Percentiles rank a stretch among this genome's conserved stretches.
These are phyloP conservation scores for Rhododendron ferrugineum DNA, from an alignment of 148 eudicot species.

Conservation along the genomic window DNA sequence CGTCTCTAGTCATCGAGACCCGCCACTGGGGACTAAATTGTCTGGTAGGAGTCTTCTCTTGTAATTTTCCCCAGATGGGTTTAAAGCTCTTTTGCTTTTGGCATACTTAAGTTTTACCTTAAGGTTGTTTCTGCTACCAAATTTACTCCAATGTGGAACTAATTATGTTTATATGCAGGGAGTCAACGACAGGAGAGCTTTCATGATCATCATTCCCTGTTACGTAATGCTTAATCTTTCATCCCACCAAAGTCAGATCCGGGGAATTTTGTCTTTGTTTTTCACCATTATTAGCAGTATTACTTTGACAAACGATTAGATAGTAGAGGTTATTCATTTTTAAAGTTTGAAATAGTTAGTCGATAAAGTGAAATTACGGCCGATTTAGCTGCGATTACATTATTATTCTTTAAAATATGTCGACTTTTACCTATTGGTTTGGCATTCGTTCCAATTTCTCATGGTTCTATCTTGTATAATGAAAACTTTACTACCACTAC, in stretches of 20 bases:
- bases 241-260: slow-evolving; percentile 7
- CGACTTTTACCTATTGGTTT: background rate
- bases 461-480: background rate
- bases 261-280: background rate
- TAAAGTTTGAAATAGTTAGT: background rate
- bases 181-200: background rate
- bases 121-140: background rate
- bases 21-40: background rate
- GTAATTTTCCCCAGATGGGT: background rate
- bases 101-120: background rate
- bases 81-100: background rate
- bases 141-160: background rate
- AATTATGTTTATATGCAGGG: background rate
- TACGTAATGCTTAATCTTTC: slow-evolving; percentile 2
- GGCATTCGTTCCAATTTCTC: background rate
- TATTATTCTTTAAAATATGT: background rate
- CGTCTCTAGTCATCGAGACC: background rate
- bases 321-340: too few species aligned
- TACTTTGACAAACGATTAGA: background rate
- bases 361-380: background rate
- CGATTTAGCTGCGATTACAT: background rate
- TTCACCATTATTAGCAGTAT: background rate
- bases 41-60: background rate
- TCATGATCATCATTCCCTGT: background rate
- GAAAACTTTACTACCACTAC: too few species aligned